phyloP scores from a whole-genome alignment of 768 basidiomycete species.

The Podaxis carcinomalis region DNA sequence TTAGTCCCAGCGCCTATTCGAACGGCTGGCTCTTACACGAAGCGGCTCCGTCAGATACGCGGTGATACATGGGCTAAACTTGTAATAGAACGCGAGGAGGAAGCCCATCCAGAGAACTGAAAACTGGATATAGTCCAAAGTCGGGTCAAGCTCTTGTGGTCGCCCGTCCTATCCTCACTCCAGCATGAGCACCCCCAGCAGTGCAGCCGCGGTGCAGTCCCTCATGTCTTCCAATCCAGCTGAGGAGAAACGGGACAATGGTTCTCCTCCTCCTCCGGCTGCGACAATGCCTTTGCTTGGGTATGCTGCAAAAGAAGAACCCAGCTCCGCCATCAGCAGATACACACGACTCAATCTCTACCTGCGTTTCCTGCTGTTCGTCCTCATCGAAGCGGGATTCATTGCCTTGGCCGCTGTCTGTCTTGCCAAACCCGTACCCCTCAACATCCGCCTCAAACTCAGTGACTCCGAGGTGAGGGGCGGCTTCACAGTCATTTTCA shows the following conservation, averaged over 20 bases:
- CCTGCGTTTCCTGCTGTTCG: not conserved
- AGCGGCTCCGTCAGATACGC: not conserved
- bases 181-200: conserved; percentile 1
- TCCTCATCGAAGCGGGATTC: not conserved
- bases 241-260: not conserved
- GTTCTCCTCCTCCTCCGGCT: not conserved
- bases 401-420: conserved; percentile 4
- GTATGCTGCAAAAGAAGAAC: not conserved
- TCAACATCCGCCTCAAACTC: not conserved
- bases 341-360: not conserved
- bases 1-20: not conserved
- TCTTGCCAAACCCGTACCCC: conserved; percentile 1
- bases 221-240: not conserved
- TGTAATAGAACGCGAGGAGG: not conserved
- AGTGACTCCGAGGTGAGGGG: conserved; percentile 8
- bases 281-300: not conserved
- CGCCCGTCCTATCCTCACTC: not conserved
- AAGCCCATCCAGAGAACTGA: not conserved
- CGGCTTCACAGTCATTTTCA: conserved; percentile 9
- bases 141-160: not conserved
- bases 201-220: not conserved
- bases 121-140: not conserved
- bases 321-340: not conserved
- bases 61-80: conserved; percentile 1
- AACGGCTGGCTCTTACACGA: not conserved